phyloP scores from a whole-genome alignment of 176 grass and related monocot genomes.

The Poa pratensis region DNA sequence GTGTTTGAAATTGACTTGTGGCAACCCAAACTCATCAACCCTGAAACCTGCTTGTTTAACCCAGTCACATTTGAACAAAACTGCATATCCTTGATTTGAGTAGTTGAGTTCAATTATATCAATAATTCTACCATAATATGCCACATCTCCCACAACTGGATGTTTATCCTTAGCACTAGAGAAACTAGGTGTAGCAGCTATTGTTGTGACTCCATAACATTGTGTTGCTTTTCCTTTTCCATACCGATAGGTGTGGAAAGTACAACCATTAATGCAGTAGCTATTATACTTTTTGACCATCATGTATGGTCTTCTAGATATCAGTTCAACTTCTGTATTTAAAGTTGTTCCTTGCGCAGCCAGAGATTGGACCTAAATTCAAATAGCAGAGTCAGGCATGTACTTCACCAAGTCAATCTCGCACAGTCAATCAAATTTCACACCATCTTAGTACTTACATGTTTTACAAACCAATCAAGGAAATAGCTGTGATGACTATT shows the following conservation, averaged over 20 bases:
- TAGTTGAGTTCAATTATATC: slow-evolving; percentile 5
- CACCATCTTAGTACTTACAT: neutral
- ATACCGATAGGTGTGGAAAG: neutral
- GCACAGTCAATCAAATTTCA: too few relatives aligned
- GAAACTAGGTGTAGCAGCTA: slow-evolving; percentile 12
- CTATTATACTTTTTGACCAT: neutral
- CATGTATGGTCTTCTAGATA: neutral
- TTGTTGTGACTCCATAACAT: neutral
- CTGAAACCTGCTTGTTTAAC: neutral
- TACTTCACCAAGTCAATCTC: too few relatives aligned
- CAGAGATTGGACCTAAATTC: neutral
- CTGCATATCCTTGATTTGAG: neutral
- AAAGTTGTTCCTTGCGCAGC: neutral
- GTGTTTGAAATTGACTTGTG: too few relatives aligned
- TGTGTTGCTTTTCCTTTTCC: neutral
- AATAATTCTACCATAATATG: neutral
- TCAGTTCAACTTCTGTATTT: neutral
- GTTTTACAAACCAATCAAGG: neutral
- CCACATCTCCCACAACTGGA: neutral
- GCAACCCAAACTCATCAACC: too few relatives aligned
- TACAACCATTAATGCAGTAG: neutral
- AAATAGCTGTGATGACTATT: neutral
- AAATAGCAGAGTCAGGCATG: neutral
- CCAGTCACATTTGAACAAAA: slow-evolving; percentile 19
- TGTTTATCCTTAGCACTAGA: slow-evolving; percentile 9